Base-by-base conservation (phyloP, 306 rosid genomes). In the Hippophae tibetana region DNA sequence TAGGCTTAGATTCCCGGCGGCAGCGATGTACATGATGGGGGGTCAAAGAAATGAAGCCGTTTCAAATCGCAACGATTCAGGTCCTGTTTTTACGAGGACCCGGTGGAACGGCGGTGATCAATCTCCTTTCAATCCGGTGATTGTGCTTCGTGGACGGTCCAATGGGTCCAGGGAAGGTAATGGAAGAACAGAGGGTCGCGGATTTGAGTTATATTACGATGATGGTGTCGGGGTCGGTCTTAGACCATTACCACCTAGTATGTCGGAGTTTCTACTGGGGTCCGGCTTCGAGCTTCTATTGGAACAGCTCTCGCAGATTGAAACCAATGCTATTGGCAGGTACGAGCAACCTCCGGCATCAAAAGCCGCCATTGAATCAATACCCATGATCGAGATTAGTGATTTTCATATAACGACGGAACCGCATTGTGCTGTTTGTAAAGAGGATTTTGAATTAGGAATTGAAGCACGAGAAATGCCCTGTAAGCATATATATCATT, bases 401-500 rank as follows among this genome's bases (percentile, higher is more conserved):
- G 77, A 72, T 11, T 62, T 68, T 0, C 94, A 89, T 76, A 79
- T 88, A 61, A 79, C 74, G 70, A 50, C 75, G 0, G 90, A 88
- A 66, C 66, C 86, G 51, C 86, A 88, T 61, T 88, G 96, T 58
- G 87, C 94, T 0, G 94, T 85, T 48, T 88, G 94, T 57, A 63
- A 85, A 68, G 96, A 88, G 41, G 73, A 38, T 54, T 85, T 88
- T 58, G 90, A 85, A 76, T 57, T 88, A 10, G 96, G 82, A 42
- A 65, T 80, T 12, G 84, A 82, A 67, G 96, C 94, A 10, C 80
- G 85, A 61, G 75, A 69, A 72, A 82, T 88, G 96, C 96, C 96
- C 3, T 88, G 94, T 56, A 74, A 81, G 73, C 96, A 88, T 65
- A 79, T 88, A 5, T 88, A 88, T 80, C 96, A 88, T 76, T 64